Evolutionary conservation across 768 basidiomycete species (phyloP), one percentile per base, ranked within the genome.

Genomic region (Russula foetens): DNA sequence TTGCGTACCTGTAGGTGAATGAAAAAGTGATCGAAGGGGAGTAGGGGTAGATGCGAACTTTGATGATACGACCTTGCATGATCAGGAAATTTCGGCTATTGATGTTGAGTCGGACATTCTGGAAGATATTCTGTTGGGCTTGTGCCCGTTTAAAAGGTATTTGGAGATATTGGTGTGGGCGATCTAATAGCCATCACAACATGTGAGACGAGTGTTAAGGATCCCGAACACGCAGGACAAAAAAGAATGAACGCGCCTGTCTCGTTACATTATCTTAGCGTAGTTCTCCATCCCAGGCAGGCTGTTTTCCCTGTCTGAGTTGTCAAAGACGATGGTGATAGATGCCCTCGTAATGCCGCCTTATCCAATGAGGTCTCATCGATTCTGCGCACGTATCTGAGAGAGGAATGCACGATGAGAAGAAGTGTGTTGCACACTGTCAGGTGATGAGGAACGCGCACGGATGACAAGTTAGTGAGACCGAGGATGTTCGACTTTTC

Each of bases 51-150:
- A 28, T 11, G 66, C 73, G 43, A 33, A 90, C 95, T 77, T 98
- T 99, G 12, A 97, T 99, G 71, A 99, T 99, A 52, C 95, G 91
- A 29, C 97, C 96, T 74, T 99, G 97, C 96, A 98, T 98, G 71
- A 98, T 98, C 60, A 99, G 81, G 76, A 98, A 98, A 71, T 98
- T 98, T 46, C 97, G 97, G 73, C 98, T 98, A 75, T 98, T 99
- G 80, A 99, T 98, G 71, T 98, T 98, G 65, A 99, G 83, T 72
- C 97, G 94, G 0, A 99, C 95, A 43, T 90, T 88, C 70, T 98
- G 97, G 69, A 99, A 98, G 15, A 98, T 78, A 29, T 84, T 88
- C 68, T 97, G 97, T 84, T 83, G 3, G 93, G 79, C 68, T 95
- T 97, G 77, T 98, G 97, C 0, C 97, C 97, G 65, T 98, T 98